Evolutionary conservation across 352 stramenopile species (phyloP).

Genomic region (Pythium folliculosum): DNA sequence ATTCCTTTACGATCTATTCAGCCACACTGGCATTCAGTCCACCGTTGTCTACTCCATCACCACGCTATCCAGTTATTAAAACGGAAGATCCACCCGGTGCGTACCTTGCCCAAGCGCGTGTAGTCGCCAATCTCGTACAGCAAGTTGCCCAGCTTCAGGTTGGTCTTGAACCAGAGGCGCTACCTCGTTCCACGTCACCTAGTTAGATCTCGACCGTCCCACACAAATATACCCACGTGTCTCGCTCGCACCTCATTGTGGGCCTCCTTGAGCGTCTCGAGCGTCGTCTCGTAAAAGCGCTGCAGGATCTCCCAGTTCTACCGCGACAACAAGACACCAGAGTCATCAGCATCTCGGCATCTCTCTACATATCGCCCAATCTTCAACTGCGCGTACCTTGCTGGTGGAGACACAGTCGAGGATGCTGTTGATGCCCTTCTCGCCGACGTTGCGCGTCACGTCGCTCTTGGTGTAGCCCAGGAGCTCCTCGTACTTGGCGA

Average conservation of each 20-base stretch:
- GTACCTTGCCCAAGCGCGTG: constrained; percentile 67
- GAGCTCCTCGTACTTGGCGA: constrained; percentile 88
- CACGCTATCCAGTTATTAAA: not conserved
- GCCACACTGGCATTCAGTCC: not conserved
- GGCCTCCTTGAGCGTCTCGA: constrained; percentile 83
- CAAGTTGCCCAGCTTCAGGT: constrained; percentile 94
- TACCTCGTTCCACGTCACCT: constrained; percentile 15
- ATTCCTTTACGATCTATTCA: constrained; percentile 75
- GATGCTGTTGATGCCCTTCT: constrained; percentile 96
- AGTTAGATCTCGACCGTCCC: too few relatives aligned
- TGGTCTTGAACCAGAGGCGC: constrained; percentile 96
- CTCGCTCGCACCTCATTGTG: constrained; percentile 56
- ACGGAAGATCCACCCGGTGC: not conserved
- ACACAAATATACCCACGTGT: too few relatives aligned
- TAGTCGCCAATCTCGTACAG: constrained; percentile 87
- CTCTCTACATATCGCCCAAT: not conserved
- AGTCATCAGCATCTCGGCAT: not conserved
- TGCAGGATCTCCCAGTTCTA: constrained; percentile 86
- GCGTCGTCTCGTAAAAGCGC: constrained; percentile 84
- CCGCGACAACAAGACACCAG: not conserved
- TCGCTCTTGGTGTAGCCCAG: constrained; percentile 87
- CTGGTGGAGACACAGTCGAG: constrained; percentile 92
- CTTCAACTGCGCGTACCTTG: constrained; percentile 34
- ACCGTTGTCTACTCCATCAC: not conserved
- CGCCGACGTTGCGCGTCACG: constrained; percentile 92